Percentiles rank a stretch among this genome's conserved stretches.
These are phyloP conservation scores for Trichoderma sp. DNA, from an alignment of 2,329 filamentous ascomycete genomes.

Conservation along the genomic window DNA sequence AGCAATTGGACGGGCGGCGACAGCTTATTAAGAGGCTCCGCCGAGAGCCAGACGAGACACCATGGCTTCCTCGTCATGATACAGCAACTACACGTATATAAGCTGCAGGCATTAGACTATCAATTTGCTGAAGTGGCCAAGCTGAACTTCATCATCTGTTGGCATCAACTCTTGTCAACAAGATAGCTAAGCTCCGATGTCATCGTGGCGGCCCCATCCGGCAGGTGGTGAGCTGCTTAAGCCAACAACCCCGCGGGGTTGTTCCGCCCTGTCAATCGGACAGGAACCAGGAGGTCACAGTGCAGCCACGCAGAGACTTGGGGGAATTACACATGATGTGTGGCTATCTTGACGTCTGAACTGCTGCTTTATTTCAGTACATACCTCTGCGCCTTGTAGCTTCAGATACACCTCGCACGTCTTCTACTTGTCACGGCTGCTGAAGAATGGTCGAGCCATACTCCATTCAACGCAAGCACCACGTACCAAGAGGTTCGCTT, in stretches of 20 bases:
- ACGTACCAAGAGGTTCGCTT: not conserved
- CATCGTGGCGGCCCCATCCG: conserved; percentile 8
- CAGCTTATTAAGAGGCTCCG: too few relatives aligned
- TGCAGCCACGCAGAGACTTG: not conserved
- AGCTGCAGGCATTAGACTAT: not conserved
- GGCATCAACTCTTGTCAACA: not conserved
- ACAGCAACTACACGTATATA: not conserved
- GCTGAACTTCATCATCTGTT: too few relatives aligned
- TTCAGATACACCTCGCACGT: not conserved
- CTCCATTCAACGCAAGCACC: not conserved
- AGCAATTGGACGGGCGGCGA: not conserved
- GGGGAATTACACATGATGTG: not conserved
- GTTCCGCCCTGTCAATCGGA: not conserved
- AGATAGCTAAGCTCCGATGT: not conserved
- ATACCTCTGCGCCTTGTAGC: too few relatives aligned
- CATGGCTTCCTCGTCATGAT: too few relatives aligned
- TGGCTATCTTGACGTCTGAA: not conserved
- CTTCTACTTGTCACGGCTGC: too few relatives aligned
- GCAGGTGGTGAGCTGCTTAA: conserved; percentile 22
- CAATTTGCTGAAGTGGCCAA: not conserved
- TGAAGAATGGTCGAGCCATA: not conserved
- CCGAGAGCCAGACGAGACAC: too few relatives aligned
- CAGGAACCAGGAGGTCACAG: not conserved
- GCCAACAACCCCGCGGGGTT: conserved; percentile 20
- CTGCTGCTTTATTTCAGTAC: too few relatives aligned